Evolutionary conservation across 208 protist genomes (phyloP).

Genomic region (Wallacemonas rigidus): DNA sequence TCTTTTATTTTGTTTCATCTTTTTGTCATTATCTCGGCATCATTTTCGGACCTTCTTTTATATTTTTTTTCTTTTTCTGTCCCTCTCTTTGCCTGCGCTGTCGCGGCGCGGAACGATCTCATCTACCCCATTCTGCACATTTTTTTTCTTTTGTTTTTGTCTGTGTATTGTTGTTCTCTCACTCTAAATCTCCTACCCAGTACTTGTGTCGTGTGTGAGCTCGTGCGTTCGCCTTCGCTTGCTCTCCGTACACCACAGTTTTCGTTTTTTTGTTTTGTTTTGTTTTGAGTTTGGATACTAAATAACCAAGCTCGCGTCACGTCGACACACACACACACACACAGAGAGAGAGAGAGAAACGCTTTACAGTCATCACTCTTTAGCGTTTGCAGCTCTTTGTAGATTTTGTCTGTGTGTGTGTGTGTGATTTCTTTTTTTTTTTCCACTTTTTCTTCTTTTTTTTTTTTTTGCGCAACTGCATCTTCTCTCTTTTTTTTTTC

Average conservation of each 20-base stretch:
- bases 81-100: slow-evolving; percentile 6
- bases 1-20: neutral
- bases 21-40: slow-evolving; percentile 1
- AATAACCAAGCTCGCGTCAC: too few relatives aligned
- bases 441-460: neutral
- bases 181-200: neutral
- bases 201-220: too few relatives aligned
- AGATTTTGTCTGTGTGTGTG: neutral
- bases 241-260: too few relatives aligned
- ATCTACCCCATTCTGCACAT: neutral
- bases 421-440: neutral
- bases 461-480: slow-evolving; percentile 4
- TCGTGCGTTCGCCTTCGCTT: too few relatives aligned
- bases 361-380: too few relatives aligned
- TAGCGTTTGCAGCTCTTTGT: too few relatives aligned
- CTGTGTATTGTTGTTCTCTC: slow-evolving; percentile 16
- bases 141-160: slow-evolving; percentile 13
- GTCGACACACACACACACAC: neutral
- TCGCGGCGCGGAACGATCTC: too few relatives aligned
- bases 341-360: neutral
- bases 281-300: slow-evolving; percentile 4
- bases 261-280: neutral
- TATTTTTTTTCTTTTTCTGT: neutral
- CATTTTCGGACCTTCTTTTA: slow-evolving; percentile 8
- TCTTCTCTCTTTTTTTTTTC: slow-evolving; percentile 1